Evolutionary conservation across 2,329 filamentous ascomycete species (phyloP).

Genomic region (Leptographium galeiforme): DNA sequence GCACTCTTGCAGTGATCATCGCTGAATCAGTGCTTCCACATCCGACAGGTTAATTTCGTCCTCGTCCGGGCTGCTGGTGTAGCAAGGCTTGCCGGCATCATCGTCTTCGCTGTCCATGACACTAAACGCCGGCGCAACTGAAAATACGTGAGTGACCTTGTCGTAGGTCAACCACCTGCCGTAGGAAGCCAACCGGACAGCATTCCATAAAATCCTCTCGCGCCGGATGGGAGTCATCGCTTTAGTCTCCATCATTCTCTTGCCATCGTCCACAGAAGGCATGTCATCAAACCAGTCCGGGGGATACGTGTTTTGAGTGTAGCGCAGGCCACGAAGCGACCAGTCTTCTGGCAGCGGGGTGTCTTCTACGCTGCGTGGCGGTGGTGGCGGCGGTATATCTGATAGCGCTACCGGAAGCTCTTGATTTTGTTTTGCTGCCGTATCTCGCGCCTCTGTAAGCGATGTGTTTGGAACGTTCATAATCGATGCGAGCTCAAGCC

Average conservation of each 20-base stretch:
- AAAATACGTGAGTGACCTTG: conserved; percentile 22
- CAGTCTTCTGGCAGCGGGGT: conserved; percentile 58
- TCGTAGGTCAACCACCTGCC: conserved; percentile 34
- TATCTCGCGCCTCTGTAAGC: not conserved
- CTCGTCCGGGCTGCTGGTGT: not conserved
- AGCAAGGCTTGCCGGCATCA: not conserved
- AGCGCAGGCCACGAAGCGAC: conserved; percentile 49
- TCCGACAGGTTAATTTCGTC: not conserved
- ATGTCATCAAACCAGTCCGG: conserved; percentile 37
- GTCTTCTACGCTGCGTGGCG: conserved; percentile 20
- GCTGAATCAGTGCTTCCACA: not conserved
- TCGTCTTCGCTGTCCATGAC: not conserved
- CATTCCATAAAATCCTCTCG: conserved; percentile 47
- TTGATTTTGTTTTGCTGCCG: not conserved
- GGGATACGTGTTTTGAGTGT: conserved; percentile 45
- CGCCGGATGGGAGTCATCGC: conserved; percentile 44
- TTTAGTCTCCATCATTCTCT: conserved; percentile 47
- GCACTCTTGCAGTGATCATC: no score
- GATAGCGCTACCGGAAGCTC: no score
- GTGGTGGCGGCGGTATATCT: not conserved
- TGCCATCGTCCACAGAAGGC: conserved; percentile 48
- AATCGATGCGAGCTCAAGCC: conserved; percentile 21
- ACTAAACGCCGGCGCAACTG: conserved; percentile 13
- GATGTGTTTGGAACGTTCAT: not conserved
- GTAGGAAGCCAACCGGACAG: conserved; percentile 28